Evolutionary conservation across 2,329 filamentous ascomycete species (phyloP).

Genomic region (Venturia effusa): DNA sequence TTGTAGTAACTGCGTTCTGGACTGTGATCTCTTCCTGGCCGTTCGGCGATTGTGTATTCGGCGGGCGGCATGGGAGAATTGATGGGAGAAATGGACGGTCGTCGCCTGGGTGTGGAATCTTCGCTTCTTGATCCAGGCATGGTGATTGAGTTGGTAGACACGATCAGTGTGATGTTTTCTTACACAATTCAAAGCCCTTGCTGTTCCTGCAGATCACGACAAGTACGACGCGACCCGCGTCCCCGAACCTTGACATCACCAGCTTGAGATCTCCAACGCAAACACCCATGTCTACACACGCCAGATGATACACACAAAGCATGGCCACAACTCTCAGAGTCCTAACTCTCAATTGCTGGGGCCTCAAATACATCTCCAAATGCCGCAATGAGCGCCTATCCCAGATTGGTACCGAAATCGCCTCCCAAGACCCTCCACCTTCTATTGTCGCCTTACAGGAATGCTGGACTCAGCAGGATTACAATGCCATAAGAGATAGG

Average conservation of each 20-base stretch:
- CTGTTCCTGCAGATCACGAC: neutral
- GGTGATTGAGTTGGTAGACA: neutral
- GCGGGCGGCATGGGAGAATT: neutral
- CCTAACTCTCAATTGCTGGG: conserved; percentile 94
- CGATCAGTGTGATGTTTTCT: neutral
- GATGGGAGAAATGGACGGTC: neutral
- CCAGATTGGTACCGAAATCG: conserved; percentile 76
- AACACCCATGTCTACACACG: neutral
- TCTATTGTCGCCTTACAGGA: conserved; percentile 91
- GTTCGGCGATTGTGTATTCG: conserved; percentile 7
- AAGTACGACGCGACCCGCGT: neutral
- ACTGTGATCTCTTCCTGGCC: conserved; percentile 1
- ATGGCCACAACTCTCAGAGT: conserved; percentile 47
- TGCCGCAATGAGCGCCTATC: conserved; percentile 65
- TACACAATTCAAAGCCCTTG: neutral
- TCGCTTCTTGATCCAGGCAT: neutral
- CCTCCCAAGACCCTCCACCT: conserved; percentile 54
- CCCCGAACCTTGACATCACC: conserved; percentile 5
- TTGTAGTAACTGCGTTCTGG: neutral
- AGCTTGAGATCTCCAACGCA: neutral
- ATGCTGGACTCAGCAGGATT: conserved; percentile 84
- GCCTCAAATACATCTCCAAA: conserved; percentile 75
- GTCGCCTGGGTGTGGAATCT: neutral
- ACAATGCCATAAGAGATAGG: conserved; percentile 61
- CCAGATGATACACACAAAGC: conserved; percentile 11